Base-by-base conservation (phyloP, 345 rosid genomes). In the Euphorbia tirucalli region DNA sequence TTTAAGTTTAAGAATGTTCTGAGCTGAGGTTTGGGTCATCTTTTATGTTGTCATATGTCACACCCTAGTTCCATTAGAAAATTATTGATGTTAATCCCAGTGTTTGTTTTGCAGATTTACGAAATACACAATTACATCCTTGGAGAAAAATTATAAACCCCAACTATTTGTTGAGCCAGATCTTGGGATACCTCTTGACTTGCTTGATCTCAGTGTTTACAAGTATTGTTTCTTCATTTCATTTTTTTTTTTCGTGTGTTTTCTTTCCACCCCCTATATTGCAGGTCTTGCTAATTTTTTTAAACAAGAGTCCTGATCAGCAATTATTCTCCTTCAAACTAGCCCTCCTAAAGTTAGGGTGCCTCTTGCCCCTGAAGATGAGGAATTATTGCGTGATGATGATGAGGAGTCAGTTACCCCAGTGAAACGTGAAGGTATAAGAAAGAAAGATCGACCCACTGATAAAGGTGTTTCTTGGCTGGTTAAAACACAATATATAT, bases 391-490 rank as follows among this genome's bases (percentile, higher is more conserved):
- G 85, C 97, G 76, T 11, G 97, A 92, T 80, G 98, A 95, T 84
- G 98, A 95, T 84, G 96, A 85, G 67, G 81, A 11, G 19, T 46
- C 86, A 41, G 81, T 82, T 61, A 86, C 97, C 31, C 90, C 97
- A 62, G 81, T 89, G 70, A 95, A 90, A 85, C 89, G 83, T 82
- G 93, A 90, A 73, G 97, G 99, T 73, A 89, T 95, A 75, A 83
- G 81, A 72, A 86, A 85, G 81, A 90, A 95, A 84, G 98, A 92
- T 63, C 85, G 99, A 32, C 99, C 98, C 19, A 89, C 97, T 25
- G 99, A 92, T 74, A 86, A 92, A 82, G 97, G 97, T 80, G 89
- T 92, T 71, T 82, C 98, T 71, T 92, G 98, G 99, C 85, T 95
- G 75, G 99, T 95, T 24, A 95, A 95, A 79, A 95, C 99, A 11